These are phyloP conservation scores for Colletotrichum karsti DNA, from an alignment of 2,329 filamentous ascomycete genomes.

Conservation along the genomic window DNA sequence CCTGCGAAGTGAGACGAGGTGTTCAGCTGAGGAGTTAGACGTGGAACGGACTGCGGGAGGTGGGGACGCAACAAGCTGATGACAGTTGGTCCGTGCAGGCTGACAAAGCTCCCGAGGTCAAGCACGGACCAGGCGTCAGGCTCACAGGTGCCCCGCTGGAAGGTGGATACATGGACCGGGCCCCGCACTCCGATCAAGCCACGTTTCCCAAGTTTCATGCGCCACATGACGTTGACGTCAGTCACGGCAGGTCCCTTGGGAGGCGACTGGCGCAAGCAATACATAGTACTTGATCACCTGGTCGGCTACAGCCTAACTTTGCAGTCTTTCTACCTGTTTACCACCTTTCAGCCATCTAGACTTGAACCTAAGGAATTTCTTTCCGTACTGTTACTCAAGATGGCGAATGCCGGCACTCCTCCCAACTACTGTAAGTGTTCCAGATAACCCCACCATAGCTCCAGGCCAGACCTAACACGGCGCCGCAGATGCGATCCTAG, in stretches of 20 bases:
- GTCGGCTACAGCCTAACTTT: not conserved
- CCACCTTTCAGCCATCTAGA: not conserved
- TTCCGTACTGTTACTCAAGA: not conserved
- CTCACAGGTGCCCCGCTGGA: too few relatives aligned
- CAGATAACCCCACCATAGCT: constrained; percentile 2
- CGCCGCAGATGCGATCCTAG: constrained; percentile 74
- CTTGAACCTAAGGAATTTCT: not conserved
- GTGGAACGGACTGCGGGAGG: too few relatives aligned
- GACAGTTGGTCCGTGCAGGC: not conserved
- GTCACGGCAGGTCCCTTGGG: not conserved
- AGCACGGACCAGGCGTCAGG: not conserved
- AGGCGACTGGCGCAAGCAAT: not conserved
- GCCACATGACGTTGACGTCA: constrained; percentile 52
- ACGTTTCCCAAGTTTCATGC: constrained; percentile 35
- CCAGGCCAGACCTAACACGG: constrained; percentile 25
- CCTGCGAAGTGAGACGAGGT: too few relatives aligned
- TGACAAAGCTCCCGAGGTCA: not conserved
- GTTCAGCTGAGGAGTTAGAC: too few relatives aligned
- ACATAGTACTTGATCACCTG: not conserved
- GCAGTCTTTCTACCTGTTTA: not conserved
- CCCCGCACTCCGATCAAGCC: constrained; percentile 33
- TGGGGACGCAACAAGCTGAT: too few relatives aligned
- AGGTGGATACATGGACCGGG: too few relatives aligned
- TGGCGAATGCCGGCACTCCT: constrained; percentile 45
- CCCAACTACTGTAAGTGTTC: constrained; percentile 66